phyloP scores from a whole-genome alignment of 116 monocot species.

The Posidonia oceanica region DNA sequence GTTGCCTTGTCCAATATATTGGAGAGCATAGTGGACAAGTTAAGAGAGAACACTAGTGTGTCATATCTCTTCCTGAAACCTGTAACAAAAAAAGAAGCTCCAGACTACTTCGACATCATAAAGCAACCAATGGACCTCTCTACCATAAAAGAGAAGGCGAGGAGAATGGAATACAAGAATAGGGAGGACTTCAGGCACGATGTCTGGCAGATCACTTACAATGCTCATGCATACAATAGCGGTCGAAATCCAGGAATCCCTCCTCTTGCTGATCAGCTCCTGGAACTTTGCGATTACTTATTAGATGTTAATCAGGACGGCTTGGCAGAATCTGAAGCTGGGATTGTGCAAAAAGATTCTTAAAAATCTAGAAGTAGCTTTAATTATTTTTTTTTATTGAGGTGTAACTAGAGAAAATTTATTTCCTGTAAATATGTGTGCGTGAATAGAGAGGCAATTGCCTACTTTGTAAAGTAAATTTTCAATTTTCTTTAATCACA shows the following conservation, averaged over 20 bases:
- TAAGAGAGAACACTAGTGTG: constrained; percentile 26
- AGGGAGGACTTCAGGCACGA: constrained; percentile 86
- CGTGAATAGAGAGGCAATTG: too few relatives aligned
- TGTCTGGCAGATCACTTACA: constrained; percentile 78
- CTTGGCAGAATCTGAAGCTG: constrained; percentile 61
- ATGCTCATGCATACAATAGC: constrained; percentile 81
- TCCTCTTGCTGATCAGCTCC: constrained; percentile 89
- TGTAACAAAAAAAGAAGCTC: constrained; percentile 92
- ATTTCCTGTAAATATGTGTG: too few relatives aligned
- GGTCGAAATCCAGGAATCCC: constrained; percentile 70
- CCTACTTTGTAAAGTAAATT: too few relatives aligned
- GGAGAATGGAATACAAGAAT: constrained; percentile 80
- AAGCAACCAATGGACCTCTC: constrained; percentile 80
- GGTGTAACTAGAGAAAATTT: too few relatives aligned
- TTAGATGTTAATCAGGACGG: constrained; percentile 23
- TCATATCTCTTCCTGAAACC: constrained; percentile 80
- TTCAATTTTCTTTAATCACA: too few relatives aligned
- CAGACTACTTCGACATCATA: constrained; percentile 69
- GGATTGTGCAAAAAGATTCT: constrained; percentile 18
- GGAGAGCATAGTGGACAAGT: constrained; percentile 52
- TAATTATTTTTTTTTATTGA: too few relatives aligned
- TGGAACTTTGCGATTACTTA: constrained; percentile 73
- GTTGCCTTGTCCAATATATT: constrained; percentile 73
- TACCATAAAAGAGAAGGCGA: constrained; percentile 74
- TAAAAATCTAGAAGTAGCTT: too few relatives aligned